Conservation (phyloP, 345 rosid genomes). For the Euphorbia pulcherrima region DNA sequence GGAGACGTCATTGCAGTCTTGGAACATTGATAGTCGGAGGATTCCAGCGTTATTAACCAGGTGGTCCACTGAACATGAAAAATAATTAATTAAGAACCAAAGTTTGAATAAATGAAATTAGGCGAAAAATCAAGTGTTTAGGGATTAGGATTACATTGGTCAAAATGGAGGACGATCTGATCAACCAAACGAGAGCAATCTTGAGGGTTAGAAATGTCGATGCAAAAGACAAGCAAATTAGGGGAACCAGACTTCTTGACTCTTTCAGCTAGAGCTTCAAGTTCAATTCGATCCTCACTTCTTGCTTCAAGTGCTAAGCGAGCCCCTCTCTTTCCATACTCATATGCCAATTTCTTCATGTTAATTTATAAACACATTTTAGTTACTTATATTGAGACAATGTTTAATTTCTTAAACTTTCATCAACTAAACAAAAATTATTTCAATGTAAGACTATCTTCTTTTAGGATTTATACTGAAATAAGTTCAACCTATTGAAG, state of each 20-base stretch:
- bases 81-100: too few relatives aligned
- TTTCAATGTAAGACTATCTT: too few relatives aligned
- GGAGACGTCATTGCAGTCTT: conserved; percentile 42
- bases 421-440: too few relatives aligned
- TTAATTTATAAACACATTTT: too few relatives aligned
- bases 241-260: conserved; percentile 29
- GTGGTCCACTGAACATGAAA: conserved; percentile 23
- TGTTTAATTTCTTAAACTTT: too few relatives aligned
- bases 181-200: conserved; percentile 28
- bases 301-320: conserved; percentile 34
- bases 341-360: conserved; percentile 38
- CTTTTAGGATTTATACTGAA: too few relatives aligned
- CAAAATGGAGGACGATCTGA: conserved; percentile 25
- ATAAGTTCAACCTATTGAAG: too few relatives aligned
- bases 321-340: conserved; percentile 39
- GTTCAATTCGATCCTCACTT: conserved; percentile 21
- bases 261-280: conserved; percentile 18
- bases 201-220: conserved; percentile 24
- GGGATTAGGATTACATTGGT: conserved; percentile 16
- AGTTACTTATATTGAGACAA: too few relatives aligned
- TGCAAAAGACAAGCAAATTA: conserved; percentile 19
- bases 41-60: conserved; percentile 67
- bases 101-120: too few relatives aligned
- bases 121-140: too few relatives aligned
- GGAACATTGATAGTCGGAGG: conserved; percentile 37